Conservation (phyloP, 2,329 filamentous ascomycete genomes). For the Fusarium temperatum region DNA sequence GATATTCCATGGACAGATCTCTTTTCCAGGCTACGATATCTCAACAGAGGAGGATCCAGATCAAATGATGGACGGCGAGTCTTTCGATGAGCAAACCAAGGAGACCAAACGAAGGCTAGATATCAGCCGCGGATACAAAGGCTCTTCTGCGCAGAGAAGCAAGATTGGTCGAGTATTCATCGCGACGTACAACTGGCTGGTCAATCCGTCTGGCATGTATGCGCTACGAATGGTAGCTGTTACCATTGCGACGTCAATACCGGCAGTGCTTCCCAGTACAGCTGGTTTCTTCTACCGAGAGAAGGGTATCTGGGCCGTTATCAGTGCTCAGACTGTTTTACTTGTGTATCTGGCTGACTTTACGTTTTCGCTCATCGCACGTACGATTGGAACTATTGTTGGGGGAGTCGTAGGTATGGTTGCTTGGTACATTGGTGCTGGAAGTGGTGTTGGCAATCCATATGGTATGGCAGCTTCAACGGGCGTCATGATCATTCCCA, state of each 20-base stretch:
- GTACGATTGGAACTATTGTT: slow-evolving; percentile 54
- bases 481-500: slow-evolving; percentile 47
- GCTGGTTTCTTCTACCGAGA: slow-evolving; percentile 62
- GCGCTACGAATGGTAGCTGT: slow-evolving; percentile 58
- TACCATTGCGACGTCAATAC: slow-evolving; percentile 55
- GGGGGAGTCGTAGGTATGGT: slow-evolving; percentile 58
- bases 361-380: slow-evolving; percentile 54
- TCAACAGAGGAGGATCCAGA: slow-evolving; percentile 27
- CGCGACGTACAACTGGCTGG: slow-evolving; percentile 52
- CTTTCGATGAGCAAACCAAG: slow-evolving; percentile 45
- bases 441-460: slow-evolving; percentile 56
- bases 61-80: slow-evolving; percentile 37
- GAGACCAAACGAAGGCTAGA: slow-evolving; percentile 49
- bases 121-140: slow-evolving; percentile 44
- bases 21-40: slow-evolving; percentile 31
- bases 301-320: slow-evolving; percentile 61
- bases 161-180: slow-evolving; percentile 40
- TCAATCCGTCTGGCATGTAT: slow-evolving; percentile 55
- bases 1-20: slow-evolving; percentile 42
- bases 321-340: slow-evolving; percentile 59
- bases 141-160: slow-evolving; percentile 21
- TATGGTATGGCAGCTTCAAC: slow-evolving; percentile 60
- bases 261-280: slow-evolving; percentile 51
- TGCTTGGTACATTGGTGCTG: slow-evolving; percentile 62
- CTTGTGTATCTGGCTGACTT: slow-evolving; percentile 62